A percentile compares a stretch with the other conserved stretches of the same genome.
These are phyloP conservation scores for Nothophoma quercina DNA, from an alignment of 2,329 filamentous ascomycete species.

Conservation along the genomic window DNA sequence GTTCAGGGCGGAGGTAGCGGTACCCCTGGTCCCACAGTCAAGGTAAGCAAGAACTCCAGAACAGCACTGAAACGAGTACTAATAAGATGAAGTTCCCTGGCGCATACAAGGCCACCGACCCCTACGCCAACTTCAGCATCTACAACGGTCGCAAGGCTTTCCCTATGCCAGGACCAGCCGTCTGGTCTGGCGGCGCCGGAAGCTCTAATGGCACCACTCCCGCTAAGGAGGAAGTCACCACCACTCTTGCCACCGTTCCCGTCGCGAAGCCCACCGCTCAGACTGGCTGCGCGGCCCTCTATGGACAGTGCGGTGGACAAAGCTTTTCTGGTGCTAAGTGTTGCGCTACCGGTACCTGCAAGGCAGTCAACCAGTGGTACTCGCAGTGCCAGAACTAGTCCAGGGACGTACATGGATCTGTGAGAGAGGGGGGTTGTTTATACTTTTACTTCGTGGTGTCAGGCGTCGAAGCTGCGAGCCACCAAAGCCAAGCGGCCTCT, in stretches of 20 bases:
- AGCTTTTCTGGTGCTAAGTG: conserved; percentile 23
- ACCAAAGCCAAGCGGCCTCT: not conserved
- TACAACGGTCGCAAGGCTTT: conserved; percentile 32
- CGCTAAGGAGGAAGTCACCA: conserved; percentile 17
- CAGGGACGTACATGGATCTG: not conserved
- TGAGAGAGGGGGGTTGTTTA: not conserved
- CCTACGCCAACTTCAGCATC: conserved; percentile 39
- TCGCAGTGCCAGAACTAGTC: conserved; percentile 23
- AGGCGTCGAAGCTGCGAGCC: not conserved
- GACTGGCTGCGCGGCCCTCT: conserved; percentile 19
- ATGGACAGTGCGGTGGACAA: conserved; percentile 26
- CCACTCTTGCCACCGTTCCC: conserved; percentile 7
- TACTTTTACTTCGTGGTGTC: conserved; percentile 10
- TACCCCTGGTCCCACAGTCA: conserved; percentile 44
- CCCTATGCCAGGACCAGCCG: conserved; percentile 24
- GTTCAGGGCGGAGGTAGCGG: conserved; percentile 47
- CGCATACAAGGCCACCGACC: conserved; percentile 34
- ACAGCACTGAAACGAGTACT: no score
- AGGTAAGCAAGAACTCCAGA: conserved; percentile 21
- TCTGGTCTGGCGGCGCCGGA: conserved; percentile 24
- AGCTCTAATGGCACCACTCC: conserved; percentile 11
- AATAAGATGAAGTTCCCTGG: no score
- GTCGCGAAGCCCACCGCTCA: conserved; percentile 1
- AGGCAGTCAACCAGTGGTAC: conserved; percentile 26
- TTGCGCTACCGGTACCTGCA: conserved; percentile 27